These are phyloP conservation scores for Lumnitzera littorea DNA, from an alignment of 345 rosid genomes.

Conservation along the genomic window DNA sequence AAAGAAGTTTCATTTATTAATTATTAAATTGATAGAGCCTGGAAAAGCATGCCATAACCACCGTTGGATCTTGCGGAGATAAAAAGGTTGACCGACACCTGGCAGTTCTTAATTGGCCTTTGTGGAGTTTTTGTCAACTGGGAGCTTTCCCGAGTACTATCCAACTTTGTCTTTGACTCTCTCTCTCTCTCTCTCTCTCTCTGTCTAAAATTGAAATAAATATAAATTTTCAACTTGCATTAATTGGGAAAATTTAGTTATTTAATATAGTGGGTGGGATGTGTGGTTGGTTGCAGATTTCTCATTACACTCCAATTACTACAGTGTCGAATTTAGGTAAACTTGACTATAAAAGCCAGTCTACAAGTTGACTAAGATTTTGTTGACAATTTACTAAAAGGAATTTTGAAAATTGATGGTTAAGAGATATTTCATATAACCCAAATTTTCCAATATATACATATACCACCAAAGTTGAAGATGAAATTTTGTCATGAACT, in stretches of 20 bases:
- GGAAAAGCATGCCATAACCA: conserved; percentile 25
- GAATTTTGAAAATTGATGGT: neutral
- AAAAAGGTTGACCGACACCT: conserved; percentile 23
- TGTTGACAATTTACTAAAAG: neutral
- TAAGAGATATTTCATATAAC: neutral
- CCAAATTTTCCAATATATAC: too few relatives aligned
- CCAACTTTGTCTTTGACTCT: conserved; percentile 13
- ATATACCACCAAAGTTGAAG: neutral
- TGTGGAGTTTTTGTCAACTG: conserved; percentile 17
- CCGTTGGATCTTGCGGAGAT: conserved; percentile 42
- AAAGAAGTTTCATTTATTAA: too few relatives aligned
- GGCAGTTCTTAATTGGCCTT: conserved; percentile 7
- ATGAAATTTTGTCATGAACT: neutral
- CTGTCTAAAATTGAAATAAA: too few relatives aligned
- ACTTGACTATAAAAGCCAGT: conserved; percentile 1
- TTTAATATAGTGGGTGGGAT: conserved; percentile 10
- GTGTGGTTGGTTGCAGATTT: conserved; percentile 15
- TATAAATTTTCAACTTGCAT: neutral
- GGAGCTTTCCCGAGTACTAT: conserved; percentile 10
- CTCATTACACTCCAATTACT: conserved; percentile 11
- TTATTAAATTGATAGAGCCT: conserved; percentile 2
- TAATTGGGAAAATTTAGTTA: neutral
- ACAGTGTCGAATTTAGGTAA: conserved; percentile 11
- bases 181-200: neutral
- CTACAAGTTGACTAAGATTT: conserved; percentile 7